Evolutionary conservation across 257 asterid species (phyloP), one percentile per base, ranked within the genome.

Genomic region (Salvia rosmarinus): DNA sequence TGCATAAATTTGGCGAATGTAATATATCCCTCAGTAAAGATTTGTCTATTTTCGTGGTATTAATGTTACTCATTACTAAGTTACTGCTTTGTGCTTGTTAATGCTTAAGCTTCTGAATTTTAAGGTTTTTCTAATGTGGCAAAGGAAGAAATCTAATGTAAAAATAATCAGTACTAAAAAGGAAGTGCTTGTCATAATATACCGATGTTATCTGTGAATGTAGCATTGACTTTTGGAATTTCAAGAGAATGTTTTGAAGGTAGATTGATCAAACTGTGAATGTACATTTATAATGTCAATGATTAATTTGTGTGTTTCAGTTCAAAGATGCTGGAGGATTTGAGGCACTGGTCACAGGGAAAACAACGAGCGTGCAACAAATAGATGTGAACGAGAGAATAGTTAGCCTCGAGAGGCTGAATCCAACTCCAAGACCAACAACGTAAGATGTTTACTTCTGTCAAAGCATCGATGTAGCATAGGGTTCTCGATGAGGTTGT

Each of bases 391-490:
- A 90, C 61, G 92, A 90, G 86, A 84, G 88, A 82, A 85, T 90
- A 70, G 86, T 87, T 60, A 67, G 80, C 71, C 92, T 90, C 0
- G 96, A 90, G 88, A 84, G 96, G 79, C 89, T 91, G 83, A 94
- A 86, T 78, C 98, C 98, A 4, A 86, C 92, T 4, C 87, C 96
- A 74, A 82, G 96, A 63, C 99, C 98, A 60, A 86, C 99, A 83
- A 89, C 95, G 98, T 94, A 87, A 85, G 87, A 43, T 80, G 83
- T 77, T 78, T 44, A 72, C 81, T 83, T 32, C 85, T 79, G 70
- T 81, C 85, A 19, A 78, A 75, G 9, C 79, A 78, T 77, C 78
- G 82, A 25, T 84, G 84, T 47, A 37, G 64, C 12, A 30, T 20
- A 51, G 44, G 30, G 11, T 17, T 66, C 30, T 74, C 58, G 68